Conservation (phyloP, 805 yeast genomes). For the Brettanomyces naardenensis region DNA sequence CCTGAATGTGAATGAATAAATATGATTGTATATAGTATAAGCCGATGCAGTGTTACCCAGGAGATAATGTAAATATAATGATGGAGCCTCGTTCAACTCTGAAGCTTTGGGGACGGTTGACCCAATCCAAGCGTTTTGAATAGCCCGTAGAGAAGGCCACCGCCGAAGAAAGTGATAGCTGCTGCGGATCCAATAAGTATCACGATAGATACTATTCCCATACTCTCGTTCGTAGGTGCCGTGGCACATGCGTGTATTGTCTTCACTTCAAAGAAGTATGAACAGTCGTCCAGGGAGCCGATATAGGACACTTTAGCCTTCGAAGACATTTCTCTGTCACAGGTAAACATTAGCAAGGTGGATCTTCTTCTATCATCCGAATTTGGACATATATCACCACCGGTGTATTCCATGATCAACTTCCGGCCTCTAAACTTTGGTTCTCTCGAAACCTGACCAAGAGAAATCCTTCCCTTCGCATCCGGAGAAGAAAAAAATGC, state of each 20-base stretch:
- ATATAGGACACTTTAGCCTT: constrained; percentile 62
- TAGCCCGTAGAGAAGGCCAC: constrained; percentile 30
- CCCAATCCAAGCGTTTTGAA: constrained; percentile 15
- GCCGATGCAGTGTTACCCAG: too few relatives aligned
- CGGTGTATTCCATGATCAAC: constrained; percentile 57
- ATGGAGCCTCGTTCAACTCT: too few relatives aligned
- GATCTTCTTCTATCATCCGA: constrained; percentile 50
- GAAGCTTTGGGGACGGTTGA: too few relatives aligned
- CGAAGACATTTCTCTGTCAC: constrained; percentile 66
- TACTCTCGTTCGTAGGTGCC: constrained; percentile 55
- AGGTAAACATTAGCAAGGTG: constrained; percentile 61
- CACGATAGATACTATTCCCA: constrained; percentile 61
- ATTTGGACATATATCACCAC: constrained; percentile 54
- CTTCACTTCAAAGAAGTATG: constrained; percentile 75
- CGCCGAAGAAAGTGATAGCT: constrained; percentile 33
- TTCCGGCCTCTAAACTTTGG: constrained; percentile 70
- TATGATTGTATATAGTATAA: too few relatives aligned
- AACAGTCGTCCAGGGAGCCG: constrained; percentile 69
- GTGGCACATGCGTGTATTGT: constrained; percentile 86
- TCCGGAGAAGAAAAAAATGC: constrained; percentile 44
- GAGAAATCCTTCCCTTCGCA: constrained; percentile 36
- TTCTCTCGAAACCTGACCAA: constrained; percentile 52
- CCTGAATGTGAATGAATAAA: too few relatives aligned
- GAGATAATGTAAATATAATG: too few relatives aligned
- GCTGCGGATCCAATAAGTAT: constrained; percentile 40